phyloP scores from a whole-genome alignment of 768 basidiomycete genomes.

The Lactarius psammicola region DNA sequence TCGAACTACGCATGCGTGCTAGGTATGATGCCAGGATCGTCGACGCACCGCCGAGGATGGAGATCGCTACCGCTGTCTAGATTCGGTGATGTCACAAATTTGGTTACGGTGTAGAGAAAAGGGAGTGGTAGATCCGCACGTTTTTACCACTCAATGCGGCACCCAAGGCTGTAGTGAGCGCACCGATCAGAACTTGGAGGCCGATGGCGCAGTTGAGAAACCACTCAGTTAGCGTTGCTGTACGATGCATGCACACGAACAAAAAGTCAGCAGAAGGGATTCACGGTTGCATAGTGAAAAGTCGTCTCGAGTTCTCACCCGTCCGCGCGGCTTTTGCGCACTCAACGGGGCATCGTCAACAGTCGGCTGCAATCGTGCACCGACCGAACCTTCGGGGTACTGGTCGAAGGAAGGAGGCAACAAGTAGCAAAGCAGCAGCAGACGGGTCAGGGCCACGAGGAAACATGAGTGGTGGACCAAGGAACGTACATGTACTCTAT shows the following conservation, averaged over 20 bases:
- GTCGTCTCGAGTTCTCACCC: constrained; percentile 5
- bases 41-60: constrained; percentile 55
- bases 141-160: constrained; percentile 31
- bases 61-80: constrained; percentile 39
- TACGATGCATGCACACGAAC: not conserved
- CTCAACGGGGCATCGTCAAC: not conserved
- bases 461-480: not conserved
- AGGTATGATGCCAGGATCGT: constrained; percentile 74
- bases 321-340: not conserved
- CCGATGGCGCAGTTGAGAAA: constrained; percentile 32
- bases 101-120: not conserved
- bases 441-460: constrained; percentile 3
- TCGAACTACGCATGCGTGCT: constrained; percentile 64
- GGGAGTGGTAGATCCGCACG: constrained; percentile 5
- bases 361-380: constrained; percentile 12
- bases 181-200: constrained; percentile 33
- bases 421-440: no score
- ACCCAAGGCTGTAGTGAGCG: constrained; percentile 33
- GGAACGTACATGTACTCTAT: not conserved
- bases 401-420: not conserved
- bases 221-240: constrained; percentile 25
- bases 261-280: not conserved
- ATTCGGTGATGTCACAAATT: not conserved
- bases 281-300: no score
- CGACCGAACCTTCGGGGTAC: not conserved